phyloP scores from a whole-genome alignment of 1,284 basidiomycete genomes.

The Trametes pubescens region DNA sequence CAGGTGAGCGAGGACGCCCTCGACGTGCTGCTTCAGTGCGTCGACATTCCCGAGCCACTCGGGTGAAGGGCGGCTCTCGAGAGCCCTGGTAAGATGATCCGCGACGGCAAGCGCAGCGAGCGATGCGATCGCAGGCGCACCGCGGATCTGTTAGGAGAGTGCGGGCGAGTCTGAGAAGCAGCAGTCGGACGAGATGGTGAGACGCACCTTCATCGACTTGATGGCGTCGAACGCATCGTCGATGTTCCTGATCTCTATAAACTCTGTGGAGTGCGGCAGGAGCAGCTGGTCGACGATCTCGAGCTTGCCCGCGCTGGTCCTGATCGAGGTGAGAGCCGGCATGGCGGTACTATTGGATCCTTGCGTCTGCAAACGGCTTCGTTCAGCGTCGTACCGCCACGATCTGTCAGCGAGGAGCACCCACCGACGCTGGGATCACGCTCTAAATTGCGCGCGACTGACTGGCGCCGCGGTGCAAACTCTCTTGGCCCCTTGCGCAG shows the following conservation, averaged over 20 bases:
- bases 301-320: slow-evolving; percentile 68
- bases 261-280: slow-evolving; percentile 82
- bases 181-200: background rate
- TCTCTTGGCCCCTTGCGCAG: background rate
- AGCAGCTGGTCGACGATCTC: slow-evolving; percentile 89
- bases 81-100: slow-evolving; percentile 60
- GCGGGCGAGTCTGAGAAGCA: slow-evolving; percentile 8
- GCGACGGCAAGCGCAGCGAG: slow-evolving; percentile 85
- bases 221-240: slow-evolving; percentile 91
- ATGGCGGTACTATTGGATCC: slow-evolving; percentile 18
- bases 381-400: slow-evolving; percentile 1
- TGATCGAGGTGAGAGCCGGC: slow-evolving; percentile 65
- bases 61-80: slow-evolving; percentile 53
- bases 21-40: slow-evolving; percentile 59
- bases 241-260: slow-evolving; percentile 73
- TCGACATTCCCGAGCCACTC: slow-evolving; percentile 58
- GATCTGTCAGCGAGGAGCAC: background rate
- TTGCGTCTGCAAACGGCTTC: background rate
- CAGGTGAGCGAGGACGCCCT: slow-evolving; percentile 73
- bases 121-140: slow-evolving; percentile 94
- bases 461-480: slow-evolving; percentile 1
- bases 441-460: slow-evolving; percentile 9
- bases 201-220: slow-evolving; percentile 86
- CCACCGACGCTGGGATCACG: slow-evolving; percentile 15
- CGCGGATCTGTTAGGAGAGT: slow-evolving; percentile 78